Conservation (phyloP, 2,329 filamentous ascomycete species). For the Pochonia chlamydosporia region DNA sequence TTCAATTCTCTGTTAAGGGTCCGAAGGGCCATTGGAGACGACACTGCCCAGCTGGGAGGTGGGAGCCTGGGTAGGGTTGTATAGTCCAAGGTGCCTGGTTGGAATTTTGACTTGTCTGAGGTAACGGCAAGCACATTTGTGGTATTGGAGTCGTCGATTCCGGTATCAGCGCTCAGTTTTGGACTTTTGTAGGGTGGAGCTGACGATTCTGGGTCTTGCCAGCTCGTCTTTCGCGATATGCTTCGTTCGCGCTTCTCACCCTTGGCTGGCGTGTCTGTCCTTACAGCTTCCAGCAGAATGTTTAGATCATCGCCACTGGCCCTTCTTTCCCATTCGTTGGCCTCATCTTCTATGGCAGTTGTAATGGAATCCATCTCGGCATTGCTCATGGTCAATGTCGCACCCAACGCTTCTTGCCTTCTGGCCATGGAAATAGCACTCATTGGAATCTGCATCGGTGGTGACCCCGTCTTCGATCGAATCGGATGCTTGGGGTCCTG, state of each 20-base stretch:
- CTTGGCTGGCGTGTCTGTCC: background rate
- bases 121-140: background rate
- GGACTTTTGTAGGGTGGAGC: too few species aligned
- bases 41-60: constrained; percentile 23
- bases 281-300: background rate
- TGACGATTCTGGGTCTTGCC: background rate
- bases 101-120: constrained; percentile 37
- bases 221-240: background rate
- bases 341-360: too few species aligned
- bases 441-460: constrained; percentile 18
- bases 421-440: constrained; percentile 17
- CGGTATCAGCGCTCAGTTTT: background rate
- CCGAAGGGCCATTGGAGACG: constrained; percentile 19
- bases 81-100: constrained; percentile 60
- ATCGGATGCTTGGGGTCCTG: constrained; percentile 19
- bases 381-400: background rate
- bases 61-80: constrained; percentile 56
- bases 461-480: background rate
- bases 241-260: background rate
- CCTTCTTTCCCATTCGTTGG: too few species aligned
- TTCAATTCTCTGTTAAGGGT: constrained; percentile 46
- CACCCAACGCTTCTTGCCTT: too few species aligned
- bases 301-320: constrained; percentile 6
- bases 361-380: background rate
- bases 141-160: too few species aligned